Evolutionary conservation across 441 rosid species (phyloP).

Genomic region (Adansonia madagascariensis): DNA sequence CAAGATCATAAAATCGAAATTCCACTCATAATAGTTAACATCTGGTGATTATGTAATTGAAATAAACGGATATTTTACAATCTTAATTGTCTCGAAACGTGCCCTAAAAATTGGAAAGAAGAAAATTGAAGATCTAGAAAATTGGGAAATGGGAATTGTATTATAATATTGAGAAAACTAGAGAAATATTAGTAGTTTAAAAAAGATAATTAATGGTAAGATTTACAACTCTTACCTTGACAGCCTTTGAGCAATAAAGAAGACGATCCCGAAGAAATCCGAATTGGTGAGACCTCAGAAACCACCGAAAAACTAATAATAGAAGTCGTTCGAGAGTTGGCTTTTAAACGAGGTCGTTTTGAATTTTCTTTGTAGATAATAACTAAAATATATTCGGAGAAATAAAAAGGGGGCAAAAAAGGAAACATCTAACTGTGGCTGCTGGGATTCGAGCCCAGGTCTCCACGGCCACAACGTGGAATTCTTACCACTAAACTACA

Average conservation of each 20-base stretch:
- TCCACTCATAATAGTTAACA: not conserved
- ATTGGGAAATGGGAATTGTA: not conserved
- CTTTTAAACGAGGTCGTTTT: not conserved
- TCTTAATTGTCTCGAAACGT: not conserved
- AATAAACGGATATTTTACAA: constrained; percentile 13
- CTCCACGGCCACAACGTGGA: constrained; percentile 62
- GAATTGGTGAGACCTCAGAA: not conserved
- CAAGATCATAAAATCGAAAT: not conserved
- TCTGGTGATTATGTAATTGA: not conserved
- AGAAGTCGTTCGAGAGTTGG: not conserved
- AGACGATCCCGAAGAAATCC: not conserved
- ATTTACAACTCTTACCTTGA: not conserved
- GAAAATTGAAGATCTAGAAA: not conserved
- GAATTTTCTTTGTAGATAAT: not conserved
- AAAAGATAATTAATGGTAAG: not conserved
- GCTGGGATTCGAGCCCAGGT: constrained; percentile 60
- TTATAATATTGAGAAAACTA: not conserved
- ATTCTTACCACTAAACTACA: constrained; percentile 73
- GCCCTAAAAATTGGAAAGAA: not conserved
- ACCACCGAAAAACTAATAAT: not conserved
- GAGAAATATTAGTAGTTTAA: not conserved
- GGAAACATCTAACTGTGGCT: not conserved
- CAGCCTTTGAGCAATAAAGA: constrained; percentile 5
- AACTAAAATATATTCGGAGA: not conserved
- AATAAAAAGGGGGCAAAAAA: not conserved